These are phyloP conservation scores for Herpetomonas muscarum DNA, from an alignment of 208 protist species.

Conservation along the genomic window DNA sequence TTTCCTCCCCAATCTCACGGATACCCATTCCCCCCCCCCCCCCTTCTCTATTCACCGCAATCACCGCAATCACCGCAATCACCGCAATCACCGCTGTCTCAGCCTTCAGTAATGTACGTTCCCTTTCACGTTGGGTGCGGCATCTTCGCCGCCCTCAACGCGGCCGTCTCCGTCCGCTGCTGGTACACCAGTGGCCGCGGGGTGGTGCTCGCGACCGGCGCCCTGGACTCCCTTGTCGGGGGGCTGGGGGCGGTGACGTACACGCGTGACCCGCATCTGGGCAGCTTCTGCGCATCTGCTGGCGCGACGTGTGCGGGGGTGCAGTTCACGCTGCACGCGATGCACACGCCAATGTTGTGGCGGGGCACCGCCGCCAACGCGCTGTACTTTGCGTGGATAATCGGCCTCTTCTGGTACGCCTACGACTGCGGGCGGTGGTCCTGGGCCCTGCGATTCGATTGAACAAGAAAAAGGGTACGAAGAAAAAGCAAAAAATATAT, in stretches of 20 bases:
- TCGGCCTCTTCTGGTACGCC: slow-evolving; percentile 53
- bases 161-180: slow-evolving; percentile 42
- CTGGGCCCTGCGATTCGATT: slow-evolving; percentile 62
- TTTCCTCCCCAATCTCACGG: slow-evolving; percentile 5
- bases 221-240: slow-evolving; percentile 57
- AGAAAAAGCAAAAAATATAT: background rate
- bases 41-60: background rate
- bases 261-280: slow-evolving; percentile 48
- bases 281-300: slow-evolving; percentile 47
- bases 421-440: slow-evolving; percentile 47
- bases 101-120: slow-evolving; percentile 35
- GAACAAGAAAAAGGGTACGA: slow-evolving; percentile 1
- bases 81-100: slow-evolving; percentile 1
- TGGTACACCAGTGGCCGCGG: slow-evolving; percentile 60
- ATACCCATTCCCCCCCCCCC: background rate
- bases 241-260: slow-evolving; percentile 37
- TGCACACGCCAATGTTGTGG: slow-evolving; percentile 47
- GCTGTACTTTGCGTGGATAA: slow-evolving; percentile 42
- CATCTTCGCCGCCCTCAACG: slow-evolving; percentile 63
- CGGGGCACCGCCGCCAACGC: slow-evolving; percentile 25
- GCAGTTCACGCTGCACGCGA: slow-evolving; percentile 64
- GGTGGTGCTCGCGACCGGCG: slow-evolving; percentile 64
- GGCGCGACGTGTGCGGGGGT: slow-evolving; percentile 44
- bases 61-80: background rate
- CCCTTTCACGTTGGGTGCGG: slow-evolving; percentile 44